Base-by-base conservation (phyloP, 2,329 filamentous ascomycete genomes). In the Graphilbum sp. region DNA sequence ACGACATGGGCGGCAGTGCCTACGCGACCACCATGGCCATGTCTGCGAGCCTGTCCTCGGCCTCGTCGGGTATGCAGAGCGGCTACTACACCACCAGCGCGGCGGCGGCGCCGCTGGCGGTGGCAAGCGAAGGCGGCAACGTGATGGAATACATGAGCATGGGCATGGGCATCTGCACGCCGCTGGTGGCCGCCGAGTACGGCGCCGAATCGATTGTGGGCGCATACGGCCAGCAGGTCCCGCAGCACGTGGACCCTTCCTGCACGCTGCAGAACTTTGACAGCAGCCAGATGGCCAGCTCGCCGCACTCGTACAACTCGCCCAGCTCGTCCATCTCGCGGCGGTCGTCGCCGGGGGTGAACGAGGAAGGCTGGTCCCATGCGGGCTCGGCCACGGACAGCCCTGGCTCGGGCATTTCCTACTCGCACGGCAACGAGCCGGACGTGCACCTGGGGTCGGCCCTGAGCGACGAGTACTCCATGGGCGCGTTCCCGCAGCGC, bases 201-300 rank as follows among this genome's bases (percentile, higher is more conserved):
- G 23, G 23, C 23, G 12, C 23, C 23, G 23, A 25, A 25, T 25
- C 23, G 7, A 7, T 25, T 25, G 23, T 25, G 7, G 23, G 23
- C 7, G 23, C 7, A 7, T 25, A 25, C 23, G 12, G 7, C 23
- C 7, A 25, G 7, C n/a, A 34, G 19, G 32, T 34, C n/a, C 27
- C 27, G 40, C 60, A 62, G 50, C 68, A 73, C 45, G 65, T 74
- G 52, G 63, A 71, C 49, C 69, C 70, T 37, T 57, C 42, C 13
- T 48, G 46, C 39, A 51, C 63, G 11, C 16, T 71, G 49, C 65
- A n/a, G n/a, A n/a, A 66, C 48, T 66, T 66, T 52, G 67, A 71
- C 45, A 52, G n/a, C n/a, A n/a, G 62, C 33, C 61, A 57, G 45
- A 50, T 70, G 41, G 63, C 61, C 43, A 58, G 62, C 46, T 71